These are phyloP conservation scores for Pleurotus platypus DNA, from an alignment of 768 basidiomycete genomes.

Conservation along the genomic window DNA sequence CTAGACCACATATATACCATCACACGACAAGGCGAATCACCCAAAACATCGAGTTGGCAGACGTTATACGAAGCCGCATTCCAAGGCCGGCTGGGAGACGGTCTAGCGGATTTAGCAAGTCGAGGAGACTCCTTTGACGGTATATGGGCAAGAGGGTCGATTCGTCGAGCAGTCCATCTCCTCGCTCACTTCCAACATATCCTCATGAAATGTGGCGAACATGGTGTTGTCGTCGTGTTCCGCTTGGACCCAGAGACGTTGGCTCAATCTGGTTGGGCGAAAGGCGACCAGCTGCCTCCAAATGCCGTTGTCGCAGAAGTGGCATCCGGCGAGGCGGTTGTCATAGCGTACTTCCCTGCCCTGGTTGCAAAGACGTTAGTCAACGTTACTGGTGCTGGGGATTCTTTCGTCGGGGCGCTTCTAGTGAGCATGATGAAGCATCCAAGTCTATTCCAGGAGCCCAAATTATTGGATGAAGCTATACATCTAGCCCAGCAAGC, in stretches of 20 bases:
- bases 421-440: slow-evolving; percentile 58
- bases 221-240: slow-evolving; percentile 65
- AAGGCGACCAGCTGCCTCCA: slow-evolving; percentile 33
- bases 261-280: slow-evolving; percentile 45
- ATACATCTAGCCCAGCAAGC: slow-evolving; percentile 63
- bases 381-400: slow-evolving; percentile 91
- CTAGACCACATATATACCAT: slow-evolving; percentile 56
- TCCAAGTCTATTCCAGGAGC: slow-evolving; percentile 43
- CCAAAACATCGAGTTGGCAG: slow-evolving; percentile 58
- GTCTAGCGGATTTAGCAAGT: slow-evolving; percentile 59
- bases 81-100: slow-evolving; percentile 61
- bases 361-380: slow-evolving; percentile 33
- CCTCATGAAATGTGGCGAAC: slow-evolving; percentile 79
- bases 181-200: slow-evolving; percentile 84
- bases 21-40: slow-evolving; percentile 38
- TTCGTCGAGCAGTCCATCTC: slow-evolving; percentile 77
- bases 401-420: slow-evolving; percentile 83
- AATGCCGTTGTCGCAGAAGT: slow-evolving; percentile 54
- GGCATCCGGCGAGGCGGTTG: slow-evolving; percentile 42
- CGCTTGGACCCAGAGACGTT: slow-evolving; percentile 40
- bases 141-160: slow-evolving; percentile 65
- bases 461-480: slow-evolving; percentile 35
- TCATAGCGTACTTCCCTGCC: slow-evolving; percentile 75
- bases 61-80: slow-evolving; percentile 61
- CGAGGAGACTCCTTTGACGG: slow-evolving; percentile 47